Conservation (phyloP, 345 rosid species). For the Salix arbutifolia region DNA sequence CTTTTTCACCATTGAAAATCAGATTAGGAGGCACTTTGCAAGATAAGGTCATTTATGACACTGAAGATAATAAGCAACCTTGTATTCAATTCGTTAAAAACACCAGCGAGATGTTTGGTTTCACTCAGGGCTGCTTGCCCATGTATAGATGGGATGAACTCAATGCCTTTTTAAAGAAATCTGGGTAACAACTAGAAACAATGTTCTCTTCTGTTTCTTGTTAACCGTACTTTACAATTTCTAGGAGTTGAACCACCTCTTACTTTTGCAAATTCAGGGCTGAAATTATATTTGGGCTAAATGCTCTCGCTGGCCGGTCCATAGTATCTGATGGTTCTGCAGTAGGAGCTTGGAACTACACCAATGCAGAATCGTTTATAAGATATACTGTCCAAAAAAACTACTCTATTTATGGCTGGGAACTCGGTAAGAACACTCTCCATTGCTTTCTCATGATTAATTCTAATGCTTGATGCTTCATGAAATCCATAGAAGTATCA, state of each 20-base stretch:
- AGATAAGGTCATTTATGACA: constrained; percentile 57
- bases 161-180: constrained; percentile 51
- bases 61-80: constrained; percentile 33
- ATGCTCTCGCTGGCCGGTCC: constrained; percentile 58
- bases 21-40: constrained; percentile 71
- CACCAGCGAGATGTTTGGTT: constrained; percentile 47
- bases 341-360: constrained; percentile 65
- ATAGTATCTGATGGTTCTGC: constrained; percentile 44
- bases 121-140: constrained; percentile 59
- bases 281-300: constrained; percentile 67
- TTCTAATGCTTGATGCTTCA: background rate
- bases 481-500: background rate
- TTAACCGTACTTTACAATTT: background rate
- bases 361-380: constrained; percentile 71
- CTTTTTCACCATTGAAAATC: constrained; percentile 64
- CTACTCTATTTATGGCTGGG: constrained; percentile 64
- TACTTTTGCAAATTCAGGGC: constrained; percentile 40
- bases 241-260: background rate
- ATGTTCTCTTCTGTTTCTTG: background rate
- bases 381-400: constrained; percentile 49
- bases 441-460: background rate
- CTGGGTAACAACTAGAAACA: constrained; percentile 44
- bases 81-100: constrained; percentile 43
- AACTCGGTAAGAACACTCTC: constrained; percentile 55
- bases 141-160: constrained; percentile 69